phyloP scores from a whole-genome alignment of 1,139 yeast species.

The Yamadazyma sp. region DNA sequence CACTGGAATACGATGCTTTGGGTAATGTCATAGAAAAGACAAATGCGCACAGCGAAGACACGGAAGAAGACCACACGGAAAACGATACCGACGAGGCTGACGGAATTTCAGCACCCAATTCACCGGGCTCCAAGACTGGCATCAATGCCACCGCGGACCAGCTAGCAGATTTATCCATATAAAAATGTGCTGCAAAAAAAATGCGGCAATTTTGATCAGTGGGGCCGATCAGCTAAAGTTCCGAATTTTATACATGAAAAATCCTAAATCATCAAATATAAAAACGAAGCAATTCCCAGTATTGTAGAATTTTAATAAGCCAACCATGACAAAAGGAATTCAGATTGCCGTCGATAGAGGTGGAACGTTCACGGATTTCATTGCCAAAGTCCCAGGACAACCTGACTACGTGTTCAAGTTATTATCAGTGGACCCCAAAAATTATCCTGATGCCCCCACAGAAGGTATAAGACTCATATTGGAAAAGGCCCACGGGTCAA shows the following conservation, averaged over 20 bases:
- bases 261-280: constrained; percentile 2
- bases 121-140: too few relatives aligned
- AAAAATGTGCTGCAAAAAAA: background rate
- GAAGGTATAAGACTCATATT: constrained; percentile 84
- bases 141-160: too few relatives aligned
- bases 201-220: background rate
- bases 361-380: constrained; percentile 88
- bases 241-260: constrained; percentile 1
- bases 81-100: constrained; percentile 1
- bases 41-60: background rate
- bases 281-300: background rate
- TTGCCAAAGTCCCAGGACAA: constrained; percentile 48
- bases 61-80: constrained; percentile 1
- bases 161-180: too few relatives aligned
- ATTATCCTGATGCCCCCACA: constrained; percentile 85
- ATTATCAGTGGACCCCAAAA: constrained; percentile 82
- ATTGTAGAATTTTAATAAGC: background rate
- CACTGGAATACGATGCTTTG: constrained; percentile 13
- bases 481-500: constrained; percentile 51
- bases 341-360: constrained; percentile 55
- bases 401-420: constrained; percentile 54
- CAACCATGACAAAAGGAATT: constrained; percentile 7
- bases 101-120: too few relatives aligned
- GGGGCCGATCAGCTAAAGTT: constrained; percentile 2
- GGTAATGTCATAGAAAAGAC: constrained; percentile 13